A percentile compares a stretch with the other conserved stretches of the same genome.
phyloP scores from a whole-genome alignment of 169 alveolate genomes.

The Plasmodium sp. region DNA sequence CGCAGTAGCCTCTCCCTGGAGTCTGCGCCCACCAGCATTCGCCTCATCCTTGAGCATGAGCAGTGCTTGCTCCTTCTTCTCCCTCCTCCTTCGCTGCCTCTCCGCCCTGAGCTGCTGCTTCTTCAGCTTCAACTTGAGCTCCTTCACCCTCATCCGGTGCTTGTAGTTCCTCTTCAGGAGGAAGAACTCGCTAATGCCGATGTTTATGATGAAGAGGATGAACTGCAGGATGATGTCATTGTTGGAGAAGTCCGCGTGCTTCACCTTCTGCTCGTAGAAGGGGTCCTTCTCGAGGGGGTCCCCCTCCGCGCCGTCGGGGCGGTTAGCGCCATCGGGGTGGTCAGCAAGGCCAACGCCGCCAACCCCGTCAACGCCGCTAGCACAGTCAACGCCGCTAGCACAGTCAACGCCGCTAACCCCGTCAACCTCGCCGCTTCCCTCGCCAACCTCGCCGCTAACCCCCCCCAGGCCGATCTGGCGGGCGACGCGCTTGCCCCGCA shows the following conservation, averaged over 20 bases:
- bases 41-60: neutral
- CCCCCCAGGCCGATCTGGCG: neutral
- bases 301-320: neutral
- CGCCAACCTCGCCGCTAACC: neutral
- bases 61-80: neutral
- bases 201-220: constrained; percentile 23
- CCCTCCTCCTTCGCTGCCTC: neutral
- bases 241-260: constrained; percentile 26
- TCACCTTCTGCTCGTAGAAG: constrained; percentile 42
- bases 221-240: constrained; percentile 61
- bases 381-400: too few relatives aligned
- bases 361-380: neutral
- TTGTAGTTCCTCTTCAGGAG: constrained; percentile 41
- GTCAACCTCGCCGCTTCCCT: too few relatives aligned
- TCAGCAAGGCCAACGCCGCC: neutral
- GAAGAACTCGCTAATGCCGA: constrained; percentile 28
- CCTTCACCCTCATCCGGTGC: constrained; percentile 8
- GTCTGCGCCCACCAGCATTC: neutral
- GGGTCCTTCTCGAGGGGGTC: constrained; percentile 42
- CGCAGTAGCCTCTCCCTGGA: neutral
- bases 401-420: neutral
- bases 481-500: constrained; percentile 1
- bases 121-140: neutral
- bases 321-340: too few relatives aligned
- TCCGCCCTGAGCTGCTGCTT: neutral